Percentiles rank a stretch among this genome's conserved stretches.
Evolutionary conservation across 306 rosid genomes (phyloP).

Genomic region (Acacia melanoxylon): DNA sequence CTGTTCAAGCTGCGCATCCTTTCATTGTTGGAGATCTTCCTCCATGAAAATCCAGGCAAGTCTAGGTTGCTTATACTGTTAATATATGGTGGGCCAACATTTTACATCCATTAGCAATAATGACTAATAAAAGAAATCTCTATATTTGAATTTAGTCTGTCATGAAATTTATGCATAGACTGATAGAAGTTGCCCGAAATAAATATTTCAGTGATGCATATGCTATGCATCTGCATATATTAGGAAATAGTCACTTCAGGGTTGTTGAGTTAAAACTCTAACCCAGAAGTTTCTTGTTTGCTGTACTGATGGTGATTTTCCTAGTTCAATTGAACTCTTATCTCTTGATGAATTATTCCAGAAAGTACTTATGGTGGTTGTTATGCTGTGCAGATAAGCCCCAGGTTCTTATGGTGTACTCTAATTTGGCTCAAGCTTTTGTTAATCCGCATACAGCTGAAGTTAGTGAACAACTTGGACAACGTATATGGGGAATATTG

Average conservation of each 20-base stretch:
- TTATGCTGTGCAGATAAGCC: conserved; percentile 65
- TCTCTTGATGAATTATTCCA: neutral
- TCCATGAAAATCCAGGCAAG: conserved; percentile 91
- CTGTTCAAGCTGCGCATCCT: conserved; percentile 89
- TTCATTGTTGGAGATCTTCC: conserved; percentile 87
- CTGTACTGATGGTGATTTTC: conserved; percentile 8
- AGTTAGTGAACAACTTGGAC: conserved; percentile 89
- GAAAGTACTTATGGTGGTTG: neutral
- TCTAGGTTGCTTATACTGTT: neutral
- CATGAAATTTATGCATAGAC: neutral
- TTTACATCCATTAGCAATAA: neutral
- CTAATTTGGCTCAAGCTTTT: conserved; percentile 71
- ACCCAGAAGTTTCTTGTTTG: neutral
- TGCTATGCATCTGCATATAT: neutral
- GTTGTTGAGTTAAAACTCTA: neutral
- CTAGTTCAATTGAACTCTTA: neutral
- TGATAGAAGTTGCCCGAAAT: neutral
- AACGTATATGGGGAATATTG: conserved; percentile 91
- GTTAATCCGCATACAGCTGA: conserved; percentile 77
- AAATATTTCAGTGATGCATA: neutral
- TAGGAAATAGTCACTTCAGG: neutral
- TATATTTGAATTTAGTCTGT: neutral
- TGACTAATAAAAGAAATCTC: neutral
- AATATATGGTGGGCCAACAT: neutral
- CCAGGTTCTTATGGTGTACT: conserved; percentile 72